Evolutionary conservation across 768 basidiomycete genomes (phyloP), one percentile per base, ranked within the genome.

Genomic region (Agrocybe pediades): DNA sequence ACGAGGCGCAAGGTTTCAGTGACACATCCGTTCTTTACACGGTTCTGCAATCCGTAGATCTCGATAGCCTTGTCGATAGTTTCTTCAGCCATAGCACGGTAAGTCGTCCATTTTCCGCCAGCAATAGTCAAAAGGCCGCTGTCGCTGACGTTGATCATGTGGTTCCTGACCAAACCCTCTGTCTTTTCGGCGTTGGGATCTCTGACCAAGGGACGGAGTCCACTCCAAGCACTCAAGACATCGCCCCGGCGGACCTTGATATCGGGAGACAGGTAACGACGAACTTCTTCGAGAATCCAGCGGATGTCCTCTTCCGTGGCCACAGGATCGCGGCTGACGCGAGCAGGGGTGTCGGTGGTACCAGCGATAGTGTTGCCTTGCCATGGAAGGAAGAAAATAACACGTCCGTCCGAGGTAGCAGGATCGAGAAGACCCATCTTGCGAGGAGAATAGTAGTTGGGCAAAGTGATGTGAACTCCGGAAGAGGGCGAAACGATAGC

Each of bases 351-450:
- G 68, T 99, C 96, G 7, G 96, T 99, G 2, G 97, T 98, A 21
- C 96, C 96, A 1, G 96, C 96, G 57, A 99, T 95, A 36, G 95
- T 95, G 74, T 89, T 93, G 8, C 96, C 96, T 72, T 98, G 88
- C 96, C 97, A 99, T 0, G 96, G 96, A 9, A 99, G 83, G 82
- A 99, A 97, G 81, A 98, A 99, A 66, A 99, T 96, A 51, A 99
- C 95, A 23, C 96, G 88, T 0, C 96, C 96, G 59, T 99, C 96
- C 0, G 91, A 93, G 3, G 97, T 97, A 2, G 92, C 80, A 1
- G 96, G 97, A 69, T 98, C 97, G 41, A 98, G 81, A 4, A 98
- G 81, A 41, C 97, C 96, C 91, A 98, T 97, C 46, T 82, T 90
- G 15, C 89, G 85, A 2, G 96, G 96, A 1, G 94, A 92, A 68